phyloP scores from a whole-genome alignment of 192 early-diverging fungal genomes.

The Backusella westeae region DNA sequence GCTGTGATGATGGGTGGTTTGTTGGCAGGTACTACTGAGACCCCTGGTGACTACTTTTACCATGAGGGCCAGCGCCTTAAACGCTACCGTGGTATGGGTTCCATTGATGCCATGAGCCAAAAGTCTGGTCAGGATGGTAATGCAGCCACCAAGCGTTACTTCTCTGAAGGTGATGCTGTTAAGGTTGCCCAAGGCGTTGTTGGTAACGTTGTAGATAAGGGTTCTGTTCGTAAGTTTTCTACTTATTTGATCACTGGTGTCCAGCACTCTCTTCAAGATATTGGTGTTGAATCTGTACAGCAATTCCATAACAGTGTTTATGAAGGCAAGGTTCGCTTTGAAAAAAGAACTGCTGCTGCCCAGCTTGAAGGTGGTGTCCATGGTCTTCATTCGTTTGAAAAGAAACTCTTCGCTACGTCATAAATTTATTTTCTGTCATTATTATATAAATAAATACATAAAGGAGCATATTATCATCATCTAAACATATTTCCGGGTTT shows the following conservation, averaged over 20 bases:
- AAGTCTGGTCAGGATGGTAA: slow-evolving; percentile 61
- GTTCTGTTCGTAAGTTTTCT: slow-evolving; percentile 91
- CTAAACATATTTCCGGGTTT: neutral
- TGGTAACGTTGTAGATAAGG: slow-evolving; percentile 96
- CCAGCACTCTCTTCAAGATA: slow-evolving; percentile 97
- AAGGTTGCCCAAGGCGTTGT: slow-evolving; percentile 99
- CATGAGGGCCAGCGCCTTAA: slow-evolving; percentile 95
- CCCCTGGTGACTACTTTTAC: slow-evolving; percentile 98
- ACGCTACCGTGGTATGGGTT: slow-evolving; percentile 99
- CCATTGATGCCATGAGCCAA: slow-evolving; percentile 92
- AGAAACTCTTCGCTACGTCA: slow-evolving; percentile 59
- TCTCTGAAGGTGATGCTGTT: slow-evolving; percentile 91
- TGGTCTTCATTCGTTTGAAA: slow-evolving; percentile 86
- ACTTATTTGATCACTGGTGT: slow-evolving; percentile 91
- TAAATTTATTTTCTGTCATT: neutral
- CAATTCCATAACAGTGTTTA: slow-evolving; percentile 68
- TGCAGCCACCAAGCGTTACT: slow-evolving; percentile 88
- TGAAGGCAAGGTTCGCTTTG: slow-evolving; percentile 82
- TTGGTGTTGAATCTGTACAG: slow-evolving; percentile 71
- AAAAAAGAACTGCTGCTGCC: slow-evolving; percentile 90
- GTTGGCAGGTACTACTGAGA: slow-evolving; percentile 91
- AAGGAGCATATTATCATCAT: neutral
- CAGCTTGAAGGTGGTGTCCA: slow-evolving; percentile 97
- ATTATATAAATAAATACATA: neutral
- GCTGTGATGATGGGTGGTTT: slow-evolving; percentile 98